A percentile compares a stretch with the other conserved stretches of the same genome.
phyloP scores from a whole-genome alignment of 768 basidiomycete species.

The Daedaleopsis nitida region DNA sequence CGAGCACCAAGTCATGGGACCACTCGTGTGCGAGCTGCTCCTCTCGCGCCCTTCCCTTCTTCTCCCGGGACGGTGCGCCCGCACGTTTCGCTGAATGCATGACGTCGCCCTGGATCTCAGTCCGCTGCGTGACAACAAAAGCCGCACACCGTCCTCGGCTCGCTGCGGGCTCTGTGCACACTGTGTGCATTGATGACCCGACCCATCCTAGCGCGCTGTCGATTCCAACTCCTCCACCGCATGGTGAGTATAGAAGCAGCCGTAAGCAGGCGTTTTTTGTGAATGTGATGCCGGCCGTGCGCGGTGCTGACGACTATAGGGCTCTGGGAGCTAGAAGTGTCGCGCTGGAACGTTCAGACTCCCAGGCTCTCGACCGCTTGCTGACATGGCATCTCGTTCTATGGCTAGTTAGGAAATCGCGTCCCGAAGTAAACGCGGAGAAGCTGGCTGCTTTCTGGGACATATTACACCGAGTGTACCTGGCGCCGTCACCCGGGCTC shows the following conservation, averaged over 20 bases:
- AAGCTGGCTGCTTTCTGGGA: conserved; percentile 1
- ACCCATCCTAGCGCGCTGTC: background rate
- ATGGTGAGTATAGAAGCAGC: too few relatives aligned
- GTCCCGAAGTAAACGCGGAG: background rate
- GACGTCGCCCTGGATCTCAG: background rate
- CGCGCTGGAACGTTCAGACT: background rate
- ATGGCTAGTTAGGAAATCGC: background rate
- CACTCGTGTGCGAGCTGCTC: conserved; percentile 6
- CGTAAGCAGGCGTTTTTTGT: too few relatives aligned
- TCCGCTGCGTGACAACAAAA: background rate
- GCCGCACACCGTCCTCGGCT: background rate
- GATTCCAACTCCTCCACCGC: background rate
- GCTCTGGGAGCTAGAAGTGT: background rate
- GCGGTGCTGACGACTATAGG: too few relatives aligned
- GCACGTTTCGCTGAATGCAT: background rate
- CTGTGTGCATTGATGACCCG: background rate
- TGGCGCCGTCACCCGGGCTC: background rate
- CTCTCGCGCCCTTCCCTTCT: conserved; percentile 6
- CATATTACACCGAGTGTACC: conserved; percentile 20
- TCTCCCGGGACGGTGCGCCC: conserved; percentile 2
- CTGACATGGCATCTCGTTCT: background rate
- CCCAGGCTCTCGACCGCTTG: background rate
- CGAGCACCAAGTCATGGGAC: conserved; percentile 17
- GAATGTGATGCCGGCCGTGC: too few relatives aligned
- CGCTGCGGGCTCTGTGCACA: background rate